Conservation (phyloP, 2,329 filamentous ascomycete genomes). For the Domatiomyces catenatus region DNA sequence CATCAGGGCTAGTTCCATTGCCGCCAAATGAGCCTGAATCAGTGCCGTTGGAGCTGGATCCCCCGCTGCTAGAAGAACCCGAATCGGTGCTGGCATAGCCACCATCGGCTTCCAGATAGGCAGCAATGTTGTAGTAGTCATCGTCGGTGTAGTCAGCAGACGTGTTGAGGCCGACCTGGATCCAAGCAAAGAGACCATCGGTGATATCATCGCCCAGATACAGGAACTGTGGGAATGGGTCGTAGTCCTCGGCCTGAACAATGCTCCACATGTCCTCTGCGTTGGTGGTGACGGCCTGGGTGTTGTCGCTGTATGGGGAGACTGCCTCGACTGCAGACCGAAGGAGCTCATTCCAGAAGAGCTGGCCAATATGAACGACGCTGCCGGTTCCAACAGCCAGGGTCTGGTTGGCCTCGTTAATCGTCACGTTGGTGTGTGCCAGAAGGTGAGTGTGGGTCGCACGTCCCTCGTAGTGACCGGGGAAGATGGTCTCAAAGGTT, state of each 20-base stretch:
- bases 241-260: slow-evolving; percentile 35
- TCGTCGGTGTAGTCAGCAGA: slow-evolving; percentile 18
- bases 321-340: slow-evolving; percentile 35
- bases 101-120: not conserved
- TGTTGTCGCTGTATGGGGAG: slow-evolving; percentile 35
- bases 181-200: slow-evolving; percentile 41
- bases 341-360: slow-evolving; percentile 49
- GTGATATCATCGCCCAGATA: slow-evolving; percentile 37
- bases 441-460: slow-evolving; percentile 25
- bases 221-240: slow-evolving; percentile 44
- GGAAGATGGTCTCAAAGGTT: slow-evolving; percentile 30
- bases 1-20: no score
- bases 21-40: no score
- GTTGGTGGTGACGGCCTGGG: slow-evolving; percentile 35
- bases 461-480: slow-evolving; percentile 30
- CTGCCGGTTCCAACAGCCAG: slow-evolving; percentile 40
- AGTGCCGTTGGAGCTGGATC: no score
- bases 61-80: no score
- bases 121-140: not conserved
- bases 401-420: slow-evolving; percentile 24
- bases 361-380: slow-evolving; percentile 48
- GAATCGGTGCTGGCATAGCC: not conserved
- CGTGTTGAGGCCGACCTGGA: slow-evolving; percentile 36
- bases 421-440: slow-evolving; percentile 19
- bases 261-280: slow-evolving; percentile 35